Conservation (phyloP, 2,329 filamentous ascomycete genomes). For the Akanthomyces uredinophilus region DNA sequence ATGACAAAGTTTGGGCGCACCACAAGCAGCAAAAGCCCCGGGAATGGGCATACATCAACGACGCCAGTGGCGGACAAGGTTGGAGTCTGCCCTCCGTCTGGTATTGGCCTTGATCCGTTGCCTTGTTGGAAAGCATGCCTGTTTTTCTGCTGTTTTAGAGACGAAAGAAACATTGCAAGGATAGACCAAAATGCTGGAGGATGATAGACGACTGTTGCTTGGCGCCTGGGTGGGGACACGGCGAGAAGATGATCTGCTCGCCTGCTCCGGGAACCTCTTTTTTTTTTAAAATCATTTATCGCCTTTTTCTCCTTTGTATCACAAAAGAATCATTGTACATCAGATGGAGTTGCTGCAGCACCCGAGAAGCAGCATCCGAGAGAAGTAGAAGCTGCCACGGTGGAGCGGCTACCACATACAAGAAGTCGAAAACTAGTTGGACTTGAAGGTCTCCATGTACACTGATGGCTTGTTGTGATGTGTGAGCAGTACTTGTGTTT, state of each 20-base stretch:
- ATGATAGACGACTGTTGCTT: background rate
- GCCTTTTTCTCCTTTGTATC: slow-evolving; percentile 5
- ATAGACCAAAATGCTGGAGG: background rate
- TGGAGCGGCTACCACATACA: slow-evolving; percentile 6
- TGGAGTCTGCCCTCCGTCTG: background rate
- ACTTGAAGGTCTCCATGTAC: too few species aligned
- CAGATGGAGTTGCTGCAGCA: slow-evolving; percentile 12
- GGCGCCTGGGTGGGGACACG: background rate
- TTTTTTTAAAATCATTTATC: slow-evolving; percentile 1
- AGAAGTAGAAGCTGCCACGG: background rate
- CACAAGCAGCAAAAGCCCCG: background rate
- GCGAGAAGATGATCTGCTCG: background rate
- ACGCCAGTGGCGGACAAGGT: background rate
- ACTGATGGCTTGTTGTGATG: too few species aligned
- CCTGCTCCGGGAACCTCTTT: background rate
- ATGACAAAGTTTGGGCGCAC: background rate
- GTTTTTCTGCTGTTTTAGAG: slow-evolving; percentile 18
- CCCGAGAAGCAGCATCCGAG: background rate
- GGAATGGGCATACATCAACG: background rate
- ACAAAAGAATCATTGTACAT: slow-evolving; percentile 14
- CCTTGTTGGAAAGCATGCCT: background rate
- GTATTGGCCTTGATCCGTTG: background rate
- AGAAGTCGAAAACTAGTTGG: background rate
- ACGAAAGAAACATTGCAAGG: background rate
- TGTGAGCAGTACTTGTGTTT: too few species aligned